A percentile compares a stretch with the other conserved stretches of the same genome.
phyloP scores from a whole-genome alignment of 768 basidiomycete species.

The Tulasnella sp. region DNA sequence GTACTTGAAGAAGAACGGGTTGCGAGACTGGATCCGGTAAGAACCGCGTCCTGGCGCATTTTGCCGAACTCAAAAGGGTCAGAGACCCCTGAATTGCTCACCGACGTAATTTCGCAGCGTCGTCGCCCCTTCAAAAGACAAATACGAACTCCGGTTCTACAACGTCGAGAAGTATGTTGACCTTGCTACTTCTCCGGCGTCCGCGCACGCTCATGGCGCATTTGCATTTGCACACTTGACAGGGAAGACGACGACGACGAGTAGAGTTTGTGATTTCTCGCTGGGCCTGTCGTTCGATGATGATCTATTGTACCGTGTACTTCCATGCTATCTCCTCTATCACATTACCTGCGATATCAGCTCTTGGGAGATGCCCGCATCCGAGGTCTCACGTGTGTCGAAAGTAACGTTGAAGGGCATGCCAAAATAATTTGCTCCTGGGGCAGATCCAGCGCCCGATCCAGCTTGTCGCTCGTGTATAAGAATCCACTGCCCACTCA shows the following conservation, averaged over 20 bases:
- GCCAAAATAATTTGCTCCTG: not conserved
- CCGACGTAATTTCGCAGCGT: conserved; percentile 38
- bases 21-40: conserved; percentile 93
- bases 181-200: conserved; percentile 13
- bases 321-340: not conserved
- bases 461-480: not conserved
- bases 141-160: conserved; percentile 91
- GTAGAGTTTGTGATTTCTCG: not conserved
- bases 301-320: not conserved
- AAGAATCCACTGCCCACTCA: not conserved
- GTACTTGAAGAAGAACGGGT: conserved; percentile 94
- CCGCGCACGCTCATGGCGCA: conserved; percentile 4
- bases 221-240: not conserved
- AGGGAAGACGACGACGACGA: conserved; percentile 13
- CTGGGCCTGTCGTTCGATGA: not conserved
- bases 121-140: conserved; percentile 86
- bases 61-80: not conserved
- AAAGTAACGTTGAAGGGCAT: not conserved
- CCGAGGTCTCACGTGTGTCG: not conserved
- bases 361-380: not conserved
- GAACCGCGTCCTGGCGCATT: conserved; percentile 16
- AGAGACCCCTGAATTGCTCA: conserved; percentile 12
- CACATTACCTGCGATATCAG: not conserved
- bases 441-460: not conserved
- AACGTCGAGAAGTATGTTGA: conserved; percentile 56